Evolutionary conservation across 2,329 filamentous ascomycete species (phyloP), one percentile per base, ranked within the genome.

Genomic region (Botrytis medusae): DNA sequence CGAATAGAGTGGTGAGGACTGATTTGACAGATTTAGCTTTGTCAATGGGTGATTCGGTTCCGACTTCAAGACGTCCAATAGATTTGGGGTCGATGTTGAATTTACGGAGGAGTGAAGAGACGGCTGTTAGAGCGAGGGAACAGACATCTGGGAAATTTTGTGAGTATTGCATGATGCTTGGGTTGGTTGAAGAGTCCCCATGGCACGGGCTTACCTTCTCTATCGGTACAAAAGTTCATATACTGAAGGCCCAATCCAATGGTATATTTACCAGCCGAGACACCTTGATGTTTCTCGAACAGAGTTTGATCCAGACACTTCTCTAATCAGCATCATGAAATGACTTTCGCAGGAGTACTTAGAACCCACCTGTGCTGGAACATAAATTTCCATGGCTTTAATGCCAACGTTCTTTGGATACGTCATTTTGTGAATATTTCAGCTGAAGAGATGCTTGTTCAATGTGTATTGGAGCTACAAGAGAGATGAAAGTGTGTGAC

Each of bases 21-120:
- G 92, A 92, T 88, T 95, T 95, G 86, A 95, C 92, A 61, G 93
- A 95, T 88, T 95, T 95, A 82, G 93, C 95, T 87, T 95, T 95
- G 88, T 95, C 93, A 81, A 95, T 86, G 73, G 95, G 86, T 77
- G 93, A 95, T 87, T 95, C 93, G 72, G 93, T 95, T 80, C 93
- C 93, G 80, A 95, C 93, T 85, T 95, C 93, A 80, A 95, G 87
- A 79, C 92, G 91, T 78, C 93, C 93, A 81, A 95, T 90, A 76
- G 90, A 90, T 84, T 91, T 90, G 81, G 89, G 84, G 84, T 96
- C 92, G 84, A 96, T 90, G 80, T 91, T 90, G 88, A 95, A 95
- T 84, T 95, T 95, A 83, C 89, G 88, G 79, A 96, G 86, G 77
- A 96, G 90, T 81, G 90, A 92, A 79, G 92, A 92, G 77, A 91